Evolutionary conservation across 2,329 filamentous ascomycete genomes (phyloP).

Genomic region (Xylaria sp.): DNA sequence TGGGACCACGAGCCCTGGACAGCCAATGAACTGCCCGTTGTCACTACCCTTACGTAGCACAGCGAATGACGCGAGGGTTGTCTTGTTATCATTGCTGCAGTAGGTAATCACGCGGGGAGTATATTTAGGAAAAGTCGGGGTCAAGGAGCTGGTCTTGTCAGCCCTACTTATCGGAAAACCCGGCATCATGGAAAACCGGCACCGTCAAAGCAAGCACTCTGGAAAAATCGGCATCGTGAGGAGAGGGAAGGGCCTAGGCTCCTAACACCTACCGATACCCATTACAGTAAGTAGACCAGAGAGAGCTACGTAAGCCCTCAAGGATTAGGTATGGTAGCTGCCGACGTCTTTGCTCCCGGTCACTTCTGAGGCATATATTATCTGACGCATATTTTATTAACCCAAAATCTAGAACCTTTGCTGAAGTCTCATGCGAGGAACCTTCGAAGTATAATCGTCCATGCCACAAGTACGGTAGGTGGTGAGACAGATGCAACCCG

Average conservation of each 20-base stretch:
- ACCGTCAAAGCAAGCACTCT: neutral
- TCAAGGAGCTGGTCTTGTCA: constrained; percentile 27
- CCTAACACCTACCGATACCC: too few species aligned
- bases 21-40: constrained; percentile 25
- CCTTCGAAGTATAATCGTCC: too few species aligned
- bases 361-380: neutral
- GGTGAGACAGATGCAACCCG: neutral
- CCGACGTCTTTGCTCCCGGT: neutral
- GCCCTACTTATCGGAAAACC: constrained; percentile 36
- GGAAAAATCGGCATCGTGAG: constrained; percentile 18
- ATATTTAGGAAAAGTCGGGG: constrained; percentile 5
- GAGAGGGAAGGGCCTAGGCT: neutral
- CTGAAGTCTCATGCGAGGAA: neutral
- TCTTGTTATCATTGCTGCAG: neutral
- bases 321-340: too few species aligned
- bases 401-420: neutral
- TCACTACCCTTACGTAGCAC: constrained; percentile 11
- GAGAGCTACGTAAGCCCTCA: too few species aligned
- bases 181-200: constrained; percentile 31
- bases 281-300: too few species aligned
- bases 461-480: neutral
- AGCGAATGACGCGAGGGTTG: constrained; percentile 23
- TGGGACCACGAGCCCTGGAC: neutral
- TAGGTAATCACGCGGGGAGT: constrained; percentile 1
- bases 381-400: too few species aligned